Evolutionary conservation across 495 filamentous ascomycete species (phyloP), one percentile per base, ranked within the genome.

Genomic region (Cenococcum geophilum): DNA sequence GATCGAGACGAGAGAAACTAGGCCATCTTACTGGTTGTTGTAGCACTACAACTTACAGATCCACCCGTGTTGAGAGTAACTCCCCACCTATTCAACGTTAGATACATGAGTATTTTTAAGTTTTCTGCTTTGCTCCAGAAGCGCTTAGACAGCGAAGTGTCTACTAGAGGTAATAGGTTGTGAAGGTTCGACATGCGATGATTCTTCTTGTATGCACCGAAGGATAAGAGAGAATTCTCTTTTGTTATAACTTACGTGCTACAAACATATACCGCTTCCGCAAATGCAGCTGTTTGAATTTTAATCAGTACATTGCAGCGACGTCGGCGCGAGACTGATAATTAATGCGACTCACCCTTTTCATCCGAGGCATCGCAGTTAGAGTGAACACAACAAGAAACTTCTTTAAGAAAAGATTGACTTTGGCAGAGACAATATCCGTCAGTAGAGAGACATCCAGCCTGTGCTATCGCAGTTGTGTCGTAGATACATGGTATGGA

Each of bases 351-450:
- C 49, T 32, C 23, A 52, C 49, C 25, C 8, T 18, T 52, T 16
- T 52, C 6, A 52, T 52, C 49, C n/a, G 49, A 18, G 25, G 49
- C 14, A 27, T 32, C 49, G 49, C 49, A 52, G 23, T 16, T 2
- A 4, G 36, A 9, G 18, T 16, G 55, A 40, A 61, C 20, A 25
- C 59, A 61, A 27, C 59, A 61, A 21, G 42, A 11, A 20, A 27
- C 9, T 10, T 48, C 37, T 16, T 55, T 20, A 35, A 56, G 21
- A 16, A 34, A 61, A 36, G 11, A 35, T 32, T 20, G 20, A 47
- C 37, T 61, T 4, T 36, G 22, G 40, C 59, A 61, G 1, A 56
- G 59, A 37, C 59, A 61, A 43, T 55, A 56, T n/a, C 18, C 18
- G 49, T 61, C 40, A 10, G 51, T 53, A 1, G 23, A 2, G 21